A percentile compares a stretch with the other conserved stretches of the same genome.
Conservation (phyloP, 495 filamentous ascomycete genomes). For the Hypoxylon rickii region DNA sequence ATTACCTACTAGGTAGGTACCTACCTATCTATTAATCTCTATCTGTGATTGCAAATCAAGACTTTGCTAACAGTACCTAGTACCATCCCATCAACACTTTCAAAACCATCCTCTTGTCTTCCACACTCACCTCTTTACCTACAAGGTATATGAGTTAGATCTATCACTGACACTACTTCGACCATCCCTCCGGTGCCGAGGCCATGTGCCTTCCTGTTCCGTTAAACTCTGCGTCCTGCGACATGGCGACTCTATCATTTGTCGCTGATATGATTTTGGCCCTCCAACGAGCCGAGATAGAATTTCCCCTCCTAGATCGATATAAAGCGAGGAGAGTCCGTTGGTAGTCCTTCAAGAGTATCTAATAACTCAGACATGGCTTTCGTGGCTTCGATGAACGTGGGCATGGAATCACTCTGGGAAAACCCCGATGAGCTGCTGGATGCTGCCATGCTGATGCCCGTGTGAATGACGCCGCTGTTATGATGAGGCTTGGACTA, state of each 20-base stretch:
- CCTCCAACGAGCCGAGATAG: slow-evolving; percentile 44
- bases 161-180: background rate
- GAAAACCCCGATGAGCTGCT: too few species aligned
- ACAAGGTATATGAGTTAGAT: too few species aligned
- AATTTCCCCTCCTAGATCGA: slow-evolving; percentile 60
- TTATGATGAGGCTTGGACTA: too few species aligned
- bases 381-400: background rate
- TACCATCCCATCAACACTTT: background rate
- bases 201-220: slow-evolving; percentile 19
- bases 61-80: background rate
- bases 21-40: too few species aligned
- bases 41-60: background rate
- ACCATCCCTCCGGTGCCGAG: background rate
- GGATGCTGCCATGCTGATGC: too few species aligned
- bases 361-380: background rate
- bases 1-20: too few species aligned
- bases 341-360: background rate
- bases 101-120: too few species aligned
- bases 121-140: too few species aligned
- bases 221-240: slow-evolving; percentile 13
- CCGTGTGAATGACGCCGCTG: too few species aligned
- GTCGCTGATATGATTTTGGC: slow-evolving; percentile 34
- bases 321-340: slow-evolving; percentile 50
- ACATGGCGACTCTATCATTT: slow-evolving; percentile 28
- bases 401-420: background rate